Percentiles rank a stretch among this genome's conserved stretches.
These are phyloP conservation scores for Corylus avellana DNA, from an alignment of 306 rosid genomes.

Conservation along the genomic window DNA sequence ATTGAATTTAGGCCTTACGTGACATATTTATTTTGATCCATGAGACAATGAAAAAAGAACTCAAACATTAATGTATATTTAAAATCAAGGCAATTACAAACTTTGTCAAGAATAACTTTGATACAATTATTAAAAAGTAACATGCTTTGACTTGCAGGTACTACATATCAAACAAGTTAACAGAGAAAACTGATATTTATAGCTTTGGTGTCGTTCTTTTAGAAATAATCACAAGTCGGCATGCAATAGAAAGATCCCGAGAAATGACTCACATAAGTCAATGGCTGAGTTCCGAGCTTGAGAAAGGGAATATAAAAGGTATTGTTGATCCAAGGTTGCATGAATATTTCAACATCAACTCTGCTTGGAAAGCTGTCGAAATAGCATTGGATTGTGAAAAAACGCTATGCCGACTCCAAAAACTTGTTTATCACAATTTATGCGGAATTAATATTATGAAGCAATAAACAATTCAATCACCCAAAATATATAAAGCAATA, in stretches of 20 bases:
- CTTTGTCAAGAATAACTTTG: too few relatives aligned
- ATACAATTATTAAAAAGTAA: neutral
- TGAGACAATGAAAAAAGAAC: too few relatives aligned
- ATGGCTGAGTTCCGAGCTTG: slow-evolving; percentile 13
- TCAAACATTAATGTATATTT: too few relatives aligned
- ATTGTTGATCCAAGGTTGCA: slow-evolving; percentile 7
- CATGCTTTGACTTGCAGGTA: neutral
- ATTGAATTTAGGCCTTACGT: too few relatives aligned
- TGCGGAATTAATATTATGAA: too few relatives aligned
- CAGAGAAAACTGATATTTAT: slow-evolving; percentile 25
- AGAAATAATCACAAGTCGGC: slow-evolving; percentile 16
- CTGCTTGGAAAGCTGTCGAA: slow-evolving; percentile 22
- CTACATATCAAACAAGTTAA: neutral
- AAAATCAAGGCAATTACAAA: too few relatives aligned
- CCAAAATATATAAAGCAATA: too few relatives aligned
- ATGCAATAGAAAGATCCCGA: neutral
- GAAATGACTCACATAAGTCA: slow-evolving; percentile 7
- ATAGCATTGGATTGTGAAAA: slow-evolving; percentile 19
- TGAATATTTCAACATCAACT: neutral
- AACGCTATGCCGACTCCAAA: too few relatives aligned
- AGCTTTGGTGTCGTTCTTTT: slow-evolving; percentile 26
- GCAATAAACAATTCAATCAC: too few relatives aligned
- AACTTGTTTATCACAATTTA: too few relatives aligned
- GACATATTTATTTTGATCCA: too few relatives aligned
- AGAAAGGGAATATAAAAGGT: slow-evolving; percentile 4